phyloP scores from a whole-genome alignment of 1,284 basidiomycete species.

The Melampsora medusae region DNA sequence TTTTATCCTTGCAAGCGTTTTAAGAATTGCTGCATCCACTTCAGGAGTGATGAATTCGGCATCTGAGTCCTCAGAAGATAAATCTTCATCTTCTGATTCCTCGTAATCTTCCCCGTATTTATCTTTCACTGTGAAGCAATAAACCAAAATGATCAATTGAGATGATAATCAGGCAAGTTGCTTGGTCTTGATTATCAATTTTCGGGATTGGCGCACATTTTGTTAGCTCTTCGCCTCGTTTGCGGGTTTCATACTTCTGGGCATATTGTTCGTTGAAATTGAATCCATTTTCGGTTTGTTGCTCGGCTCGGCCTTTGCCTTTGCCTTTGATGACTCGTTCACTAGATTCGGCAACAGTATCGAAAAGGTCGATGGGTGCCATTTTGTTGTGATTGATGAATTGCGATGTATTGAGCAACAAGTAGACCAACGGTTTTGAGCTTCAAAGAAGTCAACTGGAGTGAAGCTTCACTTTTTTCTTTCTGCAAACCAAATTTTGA shows the following conservation, averaged over 20 bases:
- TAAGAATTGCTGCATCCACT: conserved; percentile 88
- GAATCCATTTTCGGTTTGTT: conserved; percentile 60
- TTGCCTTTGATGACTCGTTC: background rate
- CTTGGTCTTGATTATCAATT: conserved; percentile 8
- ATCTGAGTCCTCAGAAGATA: conserved; percentile 83
- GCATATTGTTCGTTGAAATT: conserved; percentile 79
- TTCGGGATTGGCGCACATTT: conserved; percentile 62
- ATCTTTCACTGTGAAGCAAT: conserved; percentile 67
- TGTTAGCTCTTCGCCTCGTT: conserved; percentile 76
- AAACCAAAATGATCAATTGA: conserved; percentile 15
- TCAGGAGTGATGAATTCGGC: conserved; percentile 92
- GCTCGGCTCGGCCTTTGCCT: background rate
- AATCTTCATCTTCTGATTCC: conserved; percentile 58
- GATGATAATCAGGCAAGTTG: background rate
- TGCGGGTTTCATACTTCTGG: conserved; percentile 73
- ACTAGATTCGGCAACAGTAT: conserved; percentile 11
- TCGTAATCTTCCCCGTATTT: conserved; percentile 75
- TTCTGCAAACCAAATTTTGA: no score
- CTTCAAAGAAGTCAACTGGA: no score
- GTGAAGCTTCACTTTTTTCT: no score
- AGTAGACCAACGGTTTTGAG: no score
- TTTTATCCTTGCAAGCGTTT: conserved; percentile 82
- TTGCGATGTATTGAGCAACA: no score
- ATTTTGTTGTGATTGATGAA: background rate
- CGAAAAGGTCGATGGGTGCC: conserved; percentile 35